Evolutionary conservation across 2,329 filamentous ascomycete species (phyloP), one percentile per base, ranked within the genome.

Genomic region (Colletotrichum destructivum): DNA sequence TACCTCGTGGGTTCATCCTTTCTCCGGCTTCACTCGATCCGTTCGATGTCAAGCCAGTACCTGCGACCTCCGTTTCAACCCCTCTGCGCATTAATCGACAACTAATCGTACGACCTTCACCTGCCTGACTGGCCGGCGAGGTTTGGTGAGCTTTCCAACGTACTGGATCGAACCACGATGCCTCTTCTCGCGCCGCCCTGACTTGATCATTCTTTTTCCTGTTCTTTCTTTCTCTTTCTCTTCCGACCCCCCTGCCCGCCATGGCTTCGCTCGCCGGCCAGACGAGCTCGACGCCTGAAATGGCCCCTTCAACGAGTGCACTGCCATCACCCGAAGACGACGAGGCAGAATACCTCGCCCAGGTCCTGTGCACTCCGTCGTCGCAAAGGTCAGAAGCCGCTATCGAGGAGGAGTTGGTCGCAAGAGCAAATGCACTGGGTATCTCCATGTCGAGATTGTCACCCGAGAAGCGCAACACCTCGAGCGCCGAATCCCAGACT

Each of bases 401-500:
- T 47, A 69, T 84, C 26, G 84, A 87, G 56, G 65, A 79, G 51
- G 75, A 77, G 44, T 74, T 85, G 61, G 66, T 79, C n/a, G 74
- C 74, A 54, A 82, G 77, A 73, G 84, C 83, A 15, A 71, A 75
- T 13, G 73, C 76, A 7, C 72, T 85, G 66, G 82, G 82, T 54
- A 83, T 85, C 65, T 76, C 78, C 16, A 69, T 78, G 8, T 75
- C 78, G 26, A 74, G 74, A 16, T 75, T 78, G 12, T 74, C 77
- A 49, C 79, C 75, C 51, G 79, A 84, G 44, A 82, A 82, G 68
- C 80, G 79, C 60, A 79, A 82, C 66, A 80, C 78, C 3, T 82
- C 81, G 42, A 82, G 80, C 65, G 80, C 82, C 73, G 81, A 86
- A 71, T 87, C 85, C 23, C 80, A 76, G 67, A 80, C 80, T 44